A percentile compares a stretch with the other conserved stretches of the same genome.
phyloP scores from a whole-genome alignment of 805 yeast genomes.

The Pichia eremophila region DNA sequence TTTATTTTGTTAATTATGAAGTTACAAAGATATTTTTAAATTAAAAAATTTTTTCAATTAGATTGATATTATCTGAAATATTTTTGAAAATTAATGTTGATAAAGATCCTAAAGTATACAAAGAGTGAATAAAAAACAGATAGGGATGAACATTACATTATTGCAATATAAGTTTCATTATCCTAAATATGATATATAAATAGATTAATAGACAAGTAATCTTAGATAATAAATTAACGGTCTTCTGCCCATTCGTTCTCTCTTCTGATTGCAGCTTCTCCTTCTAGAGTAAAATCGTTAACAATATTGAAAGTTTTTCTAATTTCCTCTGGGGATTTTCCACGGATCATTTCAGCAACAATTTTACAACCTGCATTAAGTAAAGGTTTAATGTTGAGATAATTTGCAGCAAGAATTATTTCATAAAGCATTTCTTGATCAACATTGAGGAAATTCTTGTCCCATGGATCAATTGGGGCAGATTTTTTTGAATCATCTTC shows the following conservation, averaged over 20 bases:
- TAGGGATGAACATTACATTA: no score
- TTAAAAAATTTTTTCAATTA: no score
- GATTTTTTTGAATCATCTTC: slow-evolving; percentile 80
- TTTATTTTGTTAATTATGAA: no score
- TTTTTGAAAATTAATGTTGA: no score
- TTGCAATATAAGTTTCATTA: no score
- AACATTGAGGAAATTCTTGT: slow-evolving; percentile 83
- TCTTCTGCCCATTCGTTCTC: slow-evolving; percentile 92
- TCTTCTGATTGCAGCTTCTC: slow-evolving; percentile 78
- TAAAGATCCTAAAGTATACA: no score
- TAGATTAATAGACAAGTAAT: not conserved
- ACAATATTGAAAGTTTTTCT: slow-evolving; percentile 73
- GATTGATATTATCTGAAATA: no score
- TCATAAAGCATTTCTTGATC: slow-evolving; percentile 87
- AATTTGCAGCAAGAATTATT: slow-evolving; percentile 73
- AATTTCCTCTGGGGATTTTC: slow-evolving; percentile 71
- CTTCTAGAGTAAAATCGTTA: slow-evolving; percentile 79
- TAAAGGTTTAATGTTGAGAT: slow-evolving; percentile 64
- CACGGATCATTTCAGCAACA: slow-evolving; percentile 77
- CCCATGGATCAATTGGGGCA: slow-evolving; percentile 95
- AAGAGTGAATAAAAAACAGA: no score
- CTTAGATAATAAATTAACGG: slow-evolving; percentile 31
- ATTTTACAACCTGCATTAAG: slow-evolving; percentile 73
- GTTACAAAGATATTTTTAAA: no score
- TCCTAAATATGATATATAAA: no score